Conservation (phyloP, 75 land plant species). For the Picea sitchensis region DNA sequence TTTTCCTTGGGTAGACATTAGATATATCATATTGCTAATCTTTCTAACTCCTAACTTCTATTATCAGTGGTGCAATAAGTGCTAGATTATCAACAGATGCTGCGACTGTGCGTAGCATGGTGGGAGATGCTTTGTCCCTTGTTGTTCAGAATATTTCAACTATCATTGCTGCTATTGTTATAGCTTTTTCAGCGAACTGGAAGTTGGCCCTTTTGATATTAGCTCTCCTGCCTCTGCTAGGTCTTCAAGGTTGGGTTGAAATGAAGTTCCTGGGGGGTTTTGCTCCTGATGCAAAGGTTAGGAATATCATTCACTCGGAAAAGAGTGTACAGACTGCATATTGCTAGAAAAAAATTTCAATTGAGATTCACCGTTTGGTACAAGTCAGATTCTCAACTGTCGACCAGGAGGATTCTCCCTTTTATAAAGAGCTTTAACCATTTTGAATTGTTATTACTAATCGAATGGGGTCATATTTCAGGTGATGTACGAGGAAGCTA, state of each 20-base stretch:
- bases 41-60: constrained; percentile 7
- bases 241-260: constrained; percentile 42
- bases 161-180: constrained; percentile 32
- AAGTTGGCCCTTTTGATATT: constrained; percentile 35
- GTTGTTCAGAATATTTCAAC: constrained; percentile 45
- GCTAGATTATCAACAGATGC: constrained; percentile 63
- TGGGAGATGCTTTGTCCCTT: constrained; percentile 49
- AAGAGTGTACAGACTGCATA: not conserved
- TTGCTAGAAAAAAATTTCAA: too few species aligned
- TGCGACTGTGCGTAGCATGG: constrained; percentile 33
- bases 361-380: too few species aligned
- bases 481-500: constrained; percentile 61
- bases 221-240: constrained; percentile 37
- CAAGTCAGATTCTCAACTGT: too few species aligned
- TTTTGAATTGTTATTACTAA: too few species aligned
- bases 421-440: not conserved
- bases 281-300: constrained; percentile 55
- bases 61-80: constrained; percentile 56
- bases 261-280: constrained; percentile 50
- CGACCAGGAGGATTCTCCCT: too few species aligned
- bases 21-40: not conserved
- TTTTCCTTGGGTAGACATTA: too few species aligned
- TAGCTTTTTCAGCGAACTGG: constrained; percentile 51
- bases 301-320: not conserved
- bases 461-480: constrained; percentile 3